phyloP scores from a whole-genome alignment of 192 early-diverging fungal species.

The Backusella parvicylindrica region DNA sequence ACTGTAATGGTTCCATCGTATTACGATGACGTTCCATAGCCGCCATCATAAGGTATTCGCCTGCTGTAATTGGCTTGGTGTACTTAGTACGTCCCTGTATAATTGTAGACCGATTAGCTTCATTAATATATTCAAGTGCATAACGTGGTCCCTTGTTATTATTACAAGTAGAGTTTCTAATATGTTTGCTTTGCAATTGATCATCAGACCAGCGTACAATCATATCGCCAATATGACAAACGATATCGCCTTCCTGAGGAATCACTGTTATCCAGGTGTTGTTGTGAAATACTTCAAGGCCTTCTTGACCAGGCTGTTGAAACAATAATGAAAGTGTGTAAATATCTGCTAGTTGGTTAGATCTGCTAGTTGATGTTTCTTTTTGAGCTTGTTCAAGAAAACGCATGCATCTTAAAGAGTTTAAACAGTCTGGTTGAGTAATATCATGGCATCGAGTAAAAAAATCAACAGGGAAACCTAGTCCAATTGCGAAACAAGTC shows the following conservation, averaged over 20 bases:
- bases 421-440: slow-evolving; percentile 23
- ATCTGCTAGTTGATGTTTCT: not conserved
- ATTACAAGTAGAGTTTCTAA: slow-evolving; percentile 13
- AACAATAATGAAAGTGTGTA: slow-evolving; percentile 26
- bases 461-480: slow-evolving; percentile 30
- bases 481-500: slow-evolving; percentile 21
- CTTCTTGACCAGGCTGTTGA: slow-evolving; percentile 17
- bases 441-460: slow-evolving; percentile 31
- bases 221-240: slow-evolving; percentile 35
- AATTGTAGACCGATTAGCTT: slow-evolving; percentile 25
- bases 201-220: slow-evolving; percentile 37
- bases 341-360: slow-evolving; percentile 1
- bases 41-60: slow-evolving; percentile 16
- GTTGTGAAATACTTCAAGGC: slow-evolving; percentile 17
- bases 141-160: slow-evolving; percentile 18
- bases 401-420: slow-evolving; percentile 20
- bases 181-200: slow-evolving; percentile 24
- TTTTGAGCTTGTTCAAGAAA: slow-evolving; percentile 1
- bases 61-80: slow-evolving; percentile 26
- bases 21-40: slow-evolving; percentile 26
- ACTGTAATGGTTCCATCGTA: not conserved
- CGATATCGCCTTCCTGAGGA: slow-evolving; percentile 26
- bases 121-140: slow-evolving; percentile 23
- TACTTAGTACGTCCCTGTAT: slow-evolving; percentile 32
- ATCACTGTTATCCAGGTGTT: slow-evolving; percentile 16